These are phyloP conservation scores for Didymella pinodella DNA, from an alignment of 2,329 filamentous ascomycete species.

Conservation along the genomic window DNA sequence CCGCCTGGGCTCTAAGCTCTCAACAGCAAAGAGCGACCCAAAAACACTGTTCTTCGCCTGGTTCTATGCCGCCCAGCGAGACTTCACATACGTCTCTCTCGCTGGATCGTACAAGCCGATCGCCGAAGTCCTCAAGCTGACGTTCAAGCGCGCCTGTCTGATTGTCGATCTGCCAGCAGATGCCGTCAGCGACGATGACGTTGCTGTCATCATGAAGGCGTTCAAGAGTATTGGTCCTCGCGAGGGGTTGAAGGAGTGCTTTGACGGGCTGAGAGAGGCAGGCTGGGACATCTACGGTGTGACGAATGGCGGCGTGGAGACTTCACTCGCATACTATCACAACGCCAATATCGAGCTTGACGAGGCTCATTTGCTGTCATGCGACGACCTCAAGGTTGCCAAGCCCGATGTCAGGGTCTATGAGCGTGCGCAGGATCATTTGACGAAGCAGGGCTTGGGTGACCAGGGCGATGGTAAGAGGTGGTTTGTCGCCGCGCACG, in stretches of 20 bases:
- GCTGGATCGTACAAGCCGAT: constrained; percentile 32
- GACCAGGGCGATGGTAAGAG: constrained; percentile 24
- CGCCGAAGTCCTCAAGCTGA: constrained; percentile 30
- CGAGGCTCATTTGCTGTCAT: constrained; percentile 31
- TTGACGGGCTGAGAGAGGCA: constrained; percentile 30
- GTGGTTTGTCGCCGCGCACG: constrained; percentile 41
- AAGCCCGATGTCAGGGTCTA: constrained; percentile 37
- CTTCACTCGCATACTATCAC: constrained; percentile 29
- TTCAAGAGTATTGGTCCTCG: constrained; percentile 34
- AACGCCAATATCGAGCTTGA: constrained; percentile 31
- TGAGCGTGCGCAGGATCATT: constrained; percentile 28
- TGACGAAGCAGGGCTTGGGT: constrained; percentile 17
- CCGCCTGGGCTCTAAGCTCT: constrained; percentile 26
- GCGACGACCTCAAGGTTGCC: constrained; percentile 31
- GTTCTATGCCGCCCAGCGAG: constrained; percentile 40
- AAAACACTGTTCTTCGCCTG: constrained; percentile 39
- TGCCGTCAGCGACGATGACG: constrained; percentile 30
- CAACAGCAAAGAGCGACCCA: constrained; percentile 24
- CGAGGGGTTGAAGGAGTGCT: constrained; percentile 32
- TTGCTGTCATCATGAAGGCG: constrained; percentile 31
- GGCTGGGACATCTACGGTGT: constrained; percentile 36
- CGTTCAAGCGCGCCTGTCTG: constrained; percentile 31
- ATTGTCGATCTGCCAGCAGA: constrained; percentile 30
- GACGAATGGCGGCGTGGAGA: constrained; percentile 34
- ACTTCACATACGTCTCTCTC: constrained; percentile 38